Evolutionary conservation across 768 basidiomycete genomes (phyloP).

Genomic region (Russula emetica): DNA sequence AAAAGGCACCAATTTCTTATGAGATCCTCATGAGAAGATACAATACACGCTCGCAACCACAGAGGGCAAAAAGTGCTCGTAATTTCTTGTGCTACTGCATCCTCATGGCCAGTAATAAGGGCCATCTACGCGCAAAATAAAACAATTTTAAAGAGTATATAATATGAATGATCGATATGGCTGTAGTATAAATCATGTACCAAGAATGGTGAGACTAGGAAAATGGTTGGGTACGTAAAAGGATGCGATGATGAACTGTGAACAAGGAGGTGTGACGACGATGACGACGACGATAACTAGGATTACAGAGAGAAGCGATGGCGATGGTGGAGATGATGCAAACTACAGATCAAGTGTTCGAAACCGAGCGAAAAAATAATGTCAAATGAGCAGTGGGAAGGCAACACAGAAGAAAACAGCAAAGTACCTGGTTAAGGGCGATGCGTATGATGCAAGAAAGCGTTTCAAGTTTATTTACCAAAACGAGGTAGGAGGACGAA

Average conservation of each 20-base stretch:
- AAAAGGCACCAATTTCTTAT: too few relatives aligned
- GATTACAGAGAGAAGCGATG: slow-evolving; percentile 7
- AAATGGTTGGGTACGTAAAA: neutral
- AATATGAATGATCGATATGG: slow-evolving; percentile 9
- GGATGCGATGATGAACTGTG: neutral
- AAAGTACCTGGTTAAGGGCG: slow-evolving; percentile 2
- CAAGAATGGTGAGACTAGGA: neutral
- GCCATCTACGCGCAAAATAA: neutral
- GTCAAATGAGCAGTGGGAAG: slow-evolving; percentile 7
- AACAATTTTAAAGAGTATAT: neutral
- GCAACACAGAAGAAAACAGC: neutral
- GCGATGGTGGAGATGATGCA: neutral
- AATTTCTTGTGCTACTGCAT: neutral
- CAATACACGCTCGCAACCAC: too few relatives aligned
- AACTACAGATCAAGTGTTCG: neutral
- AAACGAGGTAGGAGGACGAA: neutral
- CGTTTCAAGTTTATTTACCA: neutral
- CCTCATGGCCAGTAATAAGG: neutral
- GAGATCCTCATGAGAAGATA: too few relatives aligned
- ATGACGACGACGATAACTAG: neutral
- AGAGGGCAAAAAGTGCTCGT: too few relatives aligned
- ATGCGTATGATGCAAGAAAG: slow-evolving; percentile 2
- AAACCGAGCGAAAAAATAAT: neutral
- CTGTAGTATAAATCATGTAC: slow-evolving; percentile 9
- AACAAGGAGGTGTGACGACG: neutral